phyloP scores from a whole-genome alignment of 139 green algal species.

The Marvania coccoides region DNA sequence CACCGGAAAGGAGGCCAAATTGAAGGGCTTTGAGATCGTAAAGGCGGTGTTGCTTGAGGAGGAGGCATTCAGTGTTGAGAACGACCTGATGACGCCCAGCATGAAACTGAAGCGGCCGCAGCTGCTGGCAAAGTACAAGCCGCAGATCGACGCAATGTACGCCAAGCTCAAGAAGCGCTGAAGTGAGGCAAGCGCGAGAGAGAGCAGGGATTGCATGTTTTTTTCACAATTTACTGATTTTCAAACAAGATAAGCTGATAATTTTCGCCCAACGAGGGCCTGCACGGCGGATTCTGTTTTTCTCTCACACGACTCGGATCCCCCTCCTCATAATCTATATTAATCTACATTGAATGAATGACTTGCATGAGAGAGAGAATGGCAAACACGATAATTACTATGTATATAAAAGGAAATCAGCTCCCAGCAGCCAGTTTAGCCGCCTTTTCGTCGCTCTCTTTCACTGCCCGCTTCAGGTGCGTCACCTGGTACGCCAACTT shows the following conservation, averaged over 20 bases:
- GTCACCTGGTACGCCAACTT: slow-evolving; percentile 36
- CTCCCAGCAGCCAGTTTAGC: too few relatives aligned
- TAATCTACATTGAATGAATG: too few relatives aligned
- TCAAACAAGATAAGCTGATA: neutral
- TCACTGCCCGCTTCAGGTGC: slow-evolving; percentile 30
- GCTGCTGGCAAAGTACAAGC: slow-evolving; percentile 62
- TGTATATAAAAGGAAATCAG: neutral
- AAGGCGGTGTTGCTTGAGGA: slow-evolving; percentile 49
- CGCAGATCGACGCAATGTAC: slow-evolving; percentile 59
- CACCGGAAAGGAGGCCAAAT: slow-evolving; percentile 67
- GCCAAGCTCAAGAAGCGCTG: slow-evolving; percentile 23
- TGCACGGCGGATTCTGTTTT: too few relatives aligned
- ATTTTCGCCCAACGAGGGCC: neutral
- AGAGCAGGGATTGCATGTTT: neutral
- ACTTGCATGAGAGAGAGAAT: neutral
- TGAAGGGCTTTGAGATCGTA: slow-evolving; percentile 77
- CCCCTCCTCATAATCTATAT: too few relatives aligned
- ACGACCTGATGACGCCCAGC: slow-evolving; percentile 66
- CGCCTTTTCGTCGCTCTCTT: slow-evolving; percentile 20
- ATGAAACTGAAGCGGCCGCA: slow-evolving; percentile 85
- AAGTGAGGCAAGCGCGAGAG: neutral
- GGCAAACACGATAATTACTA: neutral
- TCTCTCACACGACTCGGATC: too few relatives aligned
- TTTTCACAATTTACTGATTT: neutral
- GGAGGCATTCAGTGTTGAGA: slow-evolving; percentile 47